These are phyloP conservation scores for Chrysoporthe puriensis DNA, from an alignment of 2,329 filamentous ascomycete species.

Conservation along the genomic window DNA sequence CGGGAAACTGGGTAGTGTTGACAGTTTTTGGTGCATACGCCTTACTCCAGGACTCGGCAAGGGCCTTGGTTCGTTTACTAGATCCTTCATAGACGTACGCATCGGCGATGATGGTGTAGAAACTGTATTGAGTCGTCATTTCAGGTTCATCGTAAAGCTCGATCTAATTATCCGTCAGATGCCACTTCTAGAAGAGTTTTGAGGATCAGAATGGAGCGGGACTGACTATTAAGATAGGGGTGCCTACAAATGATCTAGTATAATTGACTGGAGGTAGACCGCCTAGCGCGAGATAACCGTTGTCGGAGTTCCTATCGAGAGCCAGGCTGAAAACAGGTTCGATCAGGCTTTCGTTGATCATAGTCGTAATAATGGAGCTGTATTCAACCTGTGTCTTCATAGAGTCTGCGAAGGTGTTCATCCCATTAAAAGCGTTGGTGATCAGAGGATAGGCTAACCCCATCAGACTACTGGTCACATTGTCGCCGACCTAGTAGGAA, in stretches of 20 bases:
- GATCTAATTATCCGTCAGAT: constrained; percentile 28
- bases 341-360: constrained; percentile 48
- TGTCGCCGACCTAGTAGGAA: constrained; percentile 49
- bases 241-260: constrained; percentile 33
- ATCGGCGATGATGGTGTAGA: constrained; percentile 36
- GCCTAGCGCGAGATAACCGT: constrained; percentile 52
- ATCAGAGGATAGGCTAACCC: constrained; percentile 55
- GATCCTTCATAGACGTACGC: constrained; percentile 33
- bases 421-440: constrained; percentile 43
- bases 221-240: constrained; percentile 34
- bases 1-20: constrained; percentile 35
- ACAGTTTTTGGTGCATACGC: constrained; percentile 20
- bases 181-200: background rate
- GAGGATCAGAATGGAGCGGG: too few relatives aligned
- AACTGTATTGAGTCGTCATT: constrained; percentile 30
- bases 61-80: constrained; percentile 14
- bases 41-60: constrained; percentile 10
- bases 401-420: constrained; percentile 17
- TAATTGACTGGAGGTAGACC: constrained; percentile 49
- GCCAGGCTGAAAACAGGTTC: constrained; percentile 53
- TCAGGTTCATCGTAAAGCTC: constrained; percentile 16
- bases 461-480: constrained; percentile 50
- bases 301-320: constrained; percentile 42
- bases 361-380: constrained; percentile 53
- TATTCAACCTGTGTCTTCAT: constrained; percentile 42